Evolutionary conservation across 495 filamentous ascomycete species (phyloP), one percentile per base, ranked within the genome.

Genomic region (Thozetella sp.): DNA sequence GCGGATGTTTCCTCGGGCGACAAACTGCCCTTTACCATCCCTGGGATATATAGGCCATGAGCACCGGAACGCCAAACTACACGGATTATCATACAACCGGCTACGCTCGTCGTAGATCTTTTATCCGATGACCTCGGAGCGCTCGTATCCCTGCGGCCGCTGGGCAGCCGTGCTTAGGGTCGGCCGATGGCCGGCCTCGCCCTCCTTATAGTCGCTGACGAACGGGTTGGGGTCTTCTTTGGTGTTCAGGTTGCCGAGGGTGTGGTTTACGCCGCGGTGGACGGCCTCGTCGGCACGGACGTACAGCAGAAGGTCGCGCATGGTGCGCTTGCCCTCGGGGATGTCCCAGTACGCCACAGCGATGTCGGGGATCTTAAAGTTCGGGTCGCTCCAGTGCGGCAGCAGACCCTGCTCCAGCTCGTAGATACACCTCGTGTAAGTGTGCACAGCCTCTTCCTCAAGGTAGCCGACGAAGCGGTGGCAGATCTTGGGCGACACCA

Each of bases 401-500:
- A 98, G 81, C 57, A 84, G 85, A 24, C 93, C 94, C 2, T 82
- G 80, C 46, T 99, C 96, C 12, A 99, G 80, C 63, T 98, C 96
- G 25, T 83, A 69, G 66, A 99, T 91, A 57, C 88, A 88, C 10
- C 93, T 86, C 0, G 92, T 93, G 77, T 99, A 99, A 2, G 96
- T 99, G 64, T 97, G 84, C 2, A 97, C 93, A 1, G 96, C 96
- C 67, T 99, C 95, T 73, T 98, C 95, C 71, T 98, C 96, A 24
- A 98, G 83, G 63, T 97, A 97, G 1, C 95, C 95, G 52, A 98
- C 94, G 70, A 99, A 99, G 48, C 95, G 90, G 72, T 99, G 95
- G 67, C 89, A 93, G 62, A 92, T 96, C 43, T 89, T 87, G 1
- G 95, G 94, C 0, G 91, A 93, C 53, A 97, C 73, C 23, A 99